Conservation (phyloP, 2,329 filamentous ascomycete genomes). For the Xylariaceae sp. region DNA sequence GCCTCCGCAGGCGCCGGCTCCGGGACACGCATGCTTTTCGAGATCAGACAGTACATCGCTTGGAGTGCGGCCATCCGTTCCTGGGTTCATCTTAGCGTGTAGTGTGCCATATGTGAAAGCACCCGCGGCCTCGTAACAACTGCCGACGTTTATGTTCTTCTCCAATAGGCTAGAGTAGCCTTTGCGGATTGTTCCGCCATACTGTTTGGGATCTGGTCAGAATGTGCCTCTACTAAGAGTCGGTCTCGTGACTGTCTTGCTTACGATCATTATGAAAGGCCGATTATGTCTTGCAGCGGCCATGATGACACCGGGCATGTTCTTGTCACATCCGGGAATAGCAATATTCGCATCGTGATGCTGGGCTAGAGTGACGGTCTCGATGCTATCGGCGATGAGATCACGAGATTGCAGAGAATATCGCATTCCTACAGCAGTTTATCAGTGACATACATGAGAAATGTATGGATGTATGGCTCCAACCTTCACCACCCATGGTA, state of each 20-base stretch:
- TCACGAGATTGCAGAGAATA: constrained; percentile 89
- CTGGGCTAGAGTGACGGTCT: constrained; percentile 88
- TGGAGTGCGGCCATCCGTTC: constrained; percentile 61
- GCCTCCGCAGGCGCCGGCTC: constrained; percentile 70
- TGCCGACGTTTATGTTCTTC: constrained; percentile 80
- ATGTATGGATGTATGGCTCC: constrained; percentile 13
- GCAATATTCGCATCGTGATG: constrained; percentile 91
- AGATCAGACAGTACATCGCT: constrained; percentile 82
- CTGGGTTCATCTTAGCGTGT: constrained; percentile 61
- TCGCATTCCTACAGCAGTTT: constrained; percentile 67
- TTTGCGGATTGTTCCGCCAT: constrained; percentile 85
- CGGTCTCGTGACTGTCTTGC: too few relatives aligned
- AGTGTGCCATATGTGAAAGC: constrained; percentile 76
- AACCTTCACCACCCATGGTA: constrained; percentile 90
- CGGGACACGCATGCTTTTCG: constrained; percentile 72
- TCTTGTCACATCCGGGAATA: constrained; percentile 94
- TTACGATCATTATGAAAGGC: constrained; percentile 79
- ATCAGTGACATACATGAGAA: neutral
- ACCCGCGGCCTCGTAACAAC: constrained; percentile 83
- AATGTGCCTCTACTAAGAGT: neutral
- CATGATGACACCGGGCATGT: constrained; percentile 93
- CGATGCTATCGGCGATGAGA: constrained; percentile 90
- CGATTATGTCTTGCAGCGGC: constrained; percentile 87
- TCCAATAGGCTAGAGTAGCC: constrained; percentile 76
- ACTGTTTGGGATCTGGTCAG: constrained; percentile 35